Conservation (phyloP, 441 rosid genomes). For the Pelargonium myrrhifolium region DNA sequence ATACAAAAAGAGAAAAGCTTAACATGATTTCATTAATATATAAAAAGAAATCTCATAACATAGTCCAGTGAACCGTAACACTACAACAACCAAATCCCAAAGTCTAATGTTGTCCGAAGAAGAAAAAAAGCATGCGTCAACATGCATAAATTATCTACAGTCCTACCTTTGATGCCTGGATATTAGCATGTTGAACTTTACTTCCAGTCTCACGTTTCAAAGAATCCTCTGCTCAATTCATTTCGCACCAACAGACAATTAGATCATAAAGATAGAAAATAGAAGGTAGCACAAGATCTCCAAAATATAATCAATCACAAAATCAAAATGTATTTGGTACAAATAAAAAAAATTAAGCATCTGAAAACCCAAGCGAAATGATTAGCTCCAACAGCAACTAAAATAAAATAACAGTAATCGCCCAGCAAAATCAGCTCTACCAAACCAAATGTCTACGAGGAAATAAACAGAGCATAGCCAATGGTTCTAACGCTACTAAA, state of each 20-base stretch:
- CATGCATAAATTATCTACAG: neutral
- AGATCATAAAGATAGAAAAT: neutral
- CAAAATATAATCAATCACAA: neutral
- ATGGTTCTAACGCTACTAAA: neutral
- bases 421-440: neutral
- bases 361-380: neutral
- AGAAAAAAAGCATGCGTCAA: neutral
- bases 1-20: neutral
- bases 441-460: neutral
- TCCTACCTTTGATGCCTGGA: conserved; percentile 61
- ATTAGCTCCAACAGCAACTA: neutral
- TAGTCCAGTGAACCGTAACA: neutral
- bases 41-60: neutral
- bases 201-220: conserved; percentile 27
- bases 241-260: neutral
- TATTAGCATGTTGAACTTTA: conserved; percentile 25
- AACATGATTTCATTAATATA: neutral
- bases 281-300: neutral
- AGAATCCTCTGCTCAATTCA: conserved; percentile 21
- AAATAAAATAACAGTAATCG: neutral
- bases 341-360: neutral
- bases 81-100: neutral
- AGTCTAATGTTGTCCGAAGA: neutral
- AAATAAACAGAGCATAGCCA: neutral
- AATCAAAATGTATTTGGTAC: neutral